Evolutionary conservation across 495 filamentous ascomycete species (phyloP).

Genomic region (Neurospora tetrasperma): DNA sequence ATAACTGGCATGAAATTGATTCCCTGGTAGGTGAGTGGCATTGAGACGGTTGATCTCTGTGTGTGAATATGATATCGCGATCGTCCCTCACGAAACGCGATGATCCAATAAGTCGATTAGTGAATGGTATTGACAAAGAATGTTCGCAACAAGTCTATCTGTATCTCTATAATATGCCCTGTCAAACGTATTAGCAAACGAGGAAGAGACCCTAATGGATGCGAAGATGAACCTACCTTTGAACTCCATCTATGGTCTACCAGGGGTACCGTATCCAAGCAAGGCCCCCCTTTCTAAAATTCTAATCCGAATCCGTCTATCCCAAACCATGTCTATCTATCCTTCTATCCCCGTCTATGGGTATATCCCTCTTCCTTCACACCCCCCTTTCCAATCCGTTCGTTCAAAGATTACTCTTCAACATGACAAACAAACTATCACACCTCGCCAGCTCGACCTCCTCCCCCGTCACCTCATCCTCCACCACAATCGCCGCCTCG

Average conservation of each 20-base stretch:
- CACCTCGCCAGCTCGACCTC: constrained; percentile 33
- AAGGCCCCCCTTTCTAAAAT: not conserved
- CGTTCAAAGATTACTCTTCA: constrained; percentile 20
- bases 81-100: not conserved
- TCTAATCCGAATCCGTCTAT: not conserved
- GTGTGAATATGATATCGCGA: too few species aligned
- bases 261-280: not conserved
- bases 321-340: not conserved
- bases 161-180: not conserved
- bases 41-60: too few species aligned
- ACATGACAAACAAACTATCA: constrained; percentile 36
- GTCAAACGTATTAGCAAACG: not conserved
- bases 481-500: constrained; percentile 33
- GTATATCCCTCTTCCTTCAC: not conserved
- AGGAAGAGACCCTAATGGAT: not conserved
- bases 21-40: too few species aligned
- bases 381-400: not conserved
- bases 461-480: constrained; percentile 17
- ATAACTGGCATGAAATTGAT: too few species aligned
- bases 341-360: not conserved
- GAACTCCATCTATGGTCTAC: not conserved
- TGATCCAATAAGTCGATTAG: not conserved
- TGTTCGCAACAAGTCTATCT: not conserved
- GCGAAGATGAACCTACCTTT: not conserved
- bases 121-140: not conserved